Evolutionary conservation across 257 asterid species (phyloP), one percentile per base, ranked within the genome.

Genomic region (Scutellaria minor): DNA sequence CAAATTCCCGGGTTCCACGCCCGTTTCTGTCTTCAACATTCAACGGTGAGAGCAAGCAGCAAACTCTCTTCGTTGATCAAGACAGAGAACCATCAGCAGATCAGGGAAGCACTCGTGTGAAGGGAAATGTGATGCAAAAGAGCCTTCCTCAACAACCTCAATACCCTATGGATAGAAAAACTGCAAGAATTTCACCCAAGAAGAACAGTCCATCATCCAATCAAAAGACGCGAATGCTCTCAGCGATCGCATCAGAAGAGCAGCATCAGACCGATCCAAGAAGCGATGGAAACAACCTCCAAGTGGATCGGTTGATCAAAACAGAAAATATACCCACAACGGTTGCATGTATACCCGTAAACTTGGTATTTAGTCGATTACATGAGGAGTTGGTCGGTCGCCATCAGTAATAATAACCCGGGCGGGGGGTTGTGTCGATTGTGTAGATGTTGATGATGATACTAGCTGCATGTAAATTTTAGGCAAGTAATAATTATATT

Each of bases 291-390:
- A 74, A 77, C 77, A 77, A 63, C 57, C 72, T 45, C 67, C 80
- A 46, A 39, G 83, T 64, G 71, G 84, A 81, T 24, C 85, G 85
- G 78, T 72, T 84, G 83, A 80, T 86, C 7, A 91, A 91, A 82
- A 73, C 79, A 6, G 90, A 75, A 51, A 70, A 75, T 3, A 64
- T 75, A 55, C 83, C 91, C 55, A 82, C 86, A 9, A 75, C 86
- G 0, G 85, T 94, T 48, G 90, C 99, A 68, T 94, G 97, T 74
- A 89, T 94, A 78, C 98, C 99, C 7, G 98, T 94, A 6, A 94
- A 89, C 79, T 78, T 94, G 85, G 98, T 91, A 31, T 94, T 89
- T 84, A 91, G 97, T 82, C 85, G 99, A 83, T 87, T 94, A 73
- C 88, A 88, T 20, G 98, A 91, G 88, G 99, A 84, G 77, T 72